Conservation (phyloP, 495 filamentous ascomycete species). For the Neurospora sp. region DNA sequence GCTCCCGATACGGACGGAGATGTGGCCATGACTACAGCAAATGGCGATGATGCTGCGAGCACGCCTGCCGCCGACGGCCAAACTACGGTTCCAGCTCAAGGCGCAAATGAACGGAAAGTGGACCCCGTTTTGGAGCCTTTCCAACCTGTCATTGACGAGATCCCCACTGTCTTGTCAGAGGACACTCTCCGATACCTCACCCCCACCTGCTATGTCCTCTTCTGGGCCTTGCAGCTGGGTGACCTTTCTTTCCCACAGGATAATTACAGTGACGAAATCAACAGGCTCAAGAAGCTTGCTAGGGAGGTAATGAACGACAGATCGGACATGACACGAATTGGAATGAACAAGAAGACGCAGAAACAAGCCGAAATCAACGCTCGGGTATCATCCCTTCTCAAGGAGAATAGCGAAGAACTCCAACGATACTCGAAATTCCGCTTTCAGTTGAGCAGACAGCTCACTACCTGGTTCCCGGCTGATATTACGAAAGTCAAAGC, state of each 20-base stretch:
- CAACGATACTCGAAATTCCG: slow-evolving; percentile 52
- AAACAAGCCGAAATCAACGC: slow-evolving; percentile 60
- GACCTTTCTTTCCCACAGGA: slow-evolving; percentile 66
- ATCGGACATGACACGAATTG: slow-evolving; percentile 54
- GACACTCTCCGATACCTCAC: slow-evolving; percentile 58
- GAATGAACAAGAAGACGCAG: slow-evolving; percentile 52
- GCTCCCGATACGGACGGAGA: slow-evolving; percentile 32
- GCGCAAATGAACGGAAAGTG: slow-evolving; percentile 24
- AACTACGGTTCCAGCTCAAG: slow-evolving; percentile 2
- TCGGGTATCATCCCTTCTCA: slow-evolving; percentile 54
- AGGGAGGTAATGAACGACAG: slow-evolving; percentile 57
- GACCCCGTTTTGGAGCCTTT: slow-evolving; percentile 64
- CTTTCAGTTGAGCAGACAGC: slow-evolving; percentile 60
- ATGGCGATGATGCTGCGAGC: slow-evolving; percentile 9
- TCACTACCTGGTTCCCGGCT: slow-evolving; percentile 65
- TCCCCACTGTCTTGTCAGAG: slow-evolving; percentile 50
- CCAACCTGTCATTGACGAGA: slow-evolving; percentile 58
- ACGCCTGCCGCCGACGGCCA: slow-evolving; percentile 8
- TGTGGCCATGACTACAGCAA: slow-evolving; percentile 23
- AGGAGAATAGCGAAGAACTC: slow-evolving; percentile 40
- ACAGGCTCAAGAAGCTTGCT: slow-evolving; percentile 49
- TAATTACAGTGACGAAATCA: slow-evolving; percentile 64
- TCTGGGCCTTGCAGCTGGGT: slow-evolving; percentile 81
- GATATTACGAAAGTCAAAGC: slow-evolving; percentile 52
- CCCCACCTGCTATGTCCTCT: slow-evolving; percentile 73